These are phyloP conservation scores for Barnettozyma hawaiiensis DNA, from an alignment of 1,139 yeast species.

Conservation along the genomic window DNA sequence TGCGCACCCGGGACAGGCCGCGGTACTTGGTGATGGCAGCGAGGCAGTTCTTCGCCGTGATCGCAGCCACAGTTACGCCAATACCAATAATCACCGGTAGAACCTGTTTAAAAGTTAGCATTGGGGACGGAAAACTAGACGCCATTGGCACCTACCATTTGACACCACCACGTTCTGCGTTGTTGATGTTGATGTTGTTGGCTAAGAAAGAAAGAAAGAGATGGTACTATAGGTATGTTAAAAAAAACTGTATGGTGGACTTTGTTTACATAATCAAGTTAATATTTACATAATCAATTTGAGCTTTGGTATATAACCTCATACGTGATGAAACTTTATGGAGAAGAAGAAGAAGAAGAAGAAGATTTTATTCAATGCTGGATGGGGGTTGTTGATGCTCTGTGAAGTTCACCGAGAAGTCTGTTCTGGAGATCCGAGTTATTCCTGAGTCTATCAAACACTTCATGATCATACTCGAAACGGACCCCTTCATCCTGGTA, in stretches of 20 bases:
- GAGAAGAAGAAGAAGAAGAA: too few relatives aligned
- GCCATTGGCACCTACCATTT: too few relatives aligned
- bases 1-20: conserved; percentile 46
- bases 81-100: conserved; percentile 54
- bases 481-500: conserved; percentile 44
- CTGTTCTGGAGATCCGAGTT: conserved; percentile 11
- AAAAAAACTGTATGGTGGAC: too few relatives aligned
- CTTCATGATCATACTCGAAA: conserved; percentile 28
- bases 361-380: neutral
- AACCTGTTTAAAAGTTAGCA: conserved; percentile 25
- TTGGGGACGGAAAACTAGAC: too few relatives aligned
- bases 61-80: conserved; percentile 50
- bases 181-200: too few relatives aligned
- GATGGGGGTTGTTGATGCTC: neutral
- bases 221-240: too few relatives aligned
- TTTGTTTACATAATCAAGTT: too few relatives aligned
- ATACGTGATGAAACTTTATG: too few relatives aligned
- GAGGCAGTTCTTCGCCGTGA: conserved; percentile 37
- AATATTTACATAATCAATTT: neutral
- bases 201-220: too few relatives aligned
- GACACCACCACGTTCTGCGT: too few relatives aligned
- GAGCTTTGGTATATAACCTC: too few relatives aligned
- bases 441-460: conserved; percentile 5
- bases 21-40: conserved; percentile 40
- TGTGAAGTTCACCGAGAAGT: conserved; percentile 7